Conservation (phyloP, 2,329 filamentous ascomycete species). For the Colletotrichum lupini region DNA sequence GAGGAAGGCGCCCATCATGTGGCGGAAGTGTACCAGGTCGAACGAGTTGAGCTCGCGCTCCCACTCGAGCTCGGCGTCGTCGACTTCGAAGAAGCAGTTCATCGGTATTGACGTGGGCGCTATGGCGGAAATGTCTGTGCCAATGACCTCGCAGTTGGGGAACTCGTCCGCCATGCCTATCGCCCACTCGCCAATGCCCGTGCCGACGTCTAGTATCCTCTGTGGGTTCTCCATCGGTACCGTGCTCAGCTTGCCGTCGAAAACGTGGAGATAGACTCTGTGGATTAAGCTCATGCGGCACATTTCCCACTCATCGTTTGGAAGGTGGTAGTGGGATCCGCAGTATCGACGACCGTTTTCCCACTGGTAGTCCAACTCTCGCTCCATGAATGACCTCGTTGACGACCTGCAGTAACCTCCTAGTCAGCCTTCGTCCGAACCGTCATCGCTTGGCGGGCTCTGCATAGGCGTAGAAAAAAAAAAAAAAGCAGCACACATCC, state of each 20-base stretch:
- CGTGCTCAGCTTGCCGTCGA: constrained; percentile 57
- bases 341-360: constrained; percentile 74
- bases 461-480: too few relatives aligned
- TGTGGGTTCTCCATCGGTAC: constrained; percentile 52
- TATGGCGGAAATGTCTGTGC: constrained; percentile 69
- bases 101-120: constrained; percentile 66
- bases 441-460: not conserved
- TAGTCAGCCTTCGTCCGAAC: constrained; percentile 37
- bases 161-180: constrained; percentile 65
- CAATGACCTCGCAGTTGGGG: constrained; percentile 66
- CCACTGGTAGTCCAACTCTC: constrained; percentile 65
- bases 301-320: constrained; percentile 74
- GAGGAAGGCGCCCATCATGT: constrained; percentile 65
- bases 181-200: constrained; percentile 65
- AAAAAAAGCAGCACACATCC: not conserved
- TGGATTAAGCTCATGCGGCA: constrained; percentile 71
- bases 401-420: constrained; percentile 48
- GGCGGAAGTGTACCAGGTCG: constrained; percentile 67
- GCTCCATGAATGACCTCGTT: constrained; percentile 60
- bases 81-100: constrained; percentile 70
- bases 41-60: constrained; percentile 62
- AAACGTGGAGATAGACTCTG: constrained; percentile 68
- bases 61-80: constrained; percentile 69
- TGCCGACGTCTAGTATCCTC: constrained; percentile 67
- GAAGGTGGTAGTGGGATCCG: constrained; percentile 69